These are phyloP conservation scores for Heritiera fomes DNA, from an alignment of 345 rosid genomes.

Conservation along the genomic window DNA sequence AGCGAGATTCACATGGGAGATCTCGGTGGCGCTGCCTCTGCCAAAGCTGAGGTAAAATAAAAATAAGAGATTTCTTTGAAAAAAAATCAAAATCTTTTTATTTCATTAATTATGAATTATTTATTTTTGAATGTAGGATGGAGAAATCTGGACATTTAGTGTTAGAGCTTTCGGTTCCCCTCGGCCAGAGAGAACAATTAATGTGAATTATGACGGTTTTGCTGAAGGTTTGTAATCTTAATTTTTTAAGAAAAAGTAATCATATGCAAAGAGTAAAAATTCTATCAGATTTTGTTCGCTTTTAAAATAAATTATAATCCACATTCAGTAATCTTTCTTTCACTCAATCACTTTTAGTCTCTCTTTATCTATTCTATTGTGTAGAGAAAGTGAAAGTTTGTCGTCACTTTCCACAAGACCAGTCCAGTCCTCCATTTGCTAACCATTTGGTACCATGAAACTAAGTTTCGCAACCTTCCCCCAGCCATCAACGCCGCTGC, in stretches of 20 bases:
- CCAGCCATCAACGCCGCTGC: conserved; percentile 82
- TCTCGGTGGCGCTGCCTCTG: conserved; percentile 83
- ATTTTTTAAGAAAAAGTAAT: background rate
- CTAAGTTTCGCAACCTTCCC: conserved; percentile 40
- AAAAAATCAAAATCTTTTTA: background rate
- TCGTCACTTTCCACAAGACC: too few species aligned
- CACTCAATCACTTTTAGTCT: too few species aligned
- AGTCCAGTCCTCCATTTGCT: too few species aligned
- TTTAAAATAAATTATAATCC: too few species aligned
- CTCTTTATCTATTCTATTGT: too few species aligned
- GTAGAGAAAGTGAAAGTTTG: too few species aligned
- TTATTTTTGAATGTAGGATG: conserved; percentile 55
- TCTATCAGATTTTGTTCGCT: too few species aligned
- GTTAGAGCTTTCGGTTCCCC: conserved; percentile 80
- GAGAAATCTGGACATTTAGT: conserved; percentile 95
- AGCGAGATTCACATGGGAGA: conserved; percentile 99
- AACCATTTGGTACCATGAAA: too few species aligned
- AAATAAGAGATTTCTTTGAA: background rate
- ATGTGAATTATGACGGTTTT: conserved; percentile 93
- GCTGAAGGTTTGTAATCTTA: conserved; percentile 66
- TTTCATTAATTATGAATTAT: background rate
- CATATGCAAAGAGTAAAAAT: background rate
- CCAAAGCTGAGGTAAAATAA: conserved; percentile 73
- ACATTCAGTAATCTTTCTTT: too few species aligned
- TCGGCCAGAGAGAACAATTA: conserved; percentile 77